These are phyloP conservation scores for Penicillium sp. DNA, from an alignment of 2,329 filamentous ascomycete genomes.

Conservation along the genomic window DNA sequence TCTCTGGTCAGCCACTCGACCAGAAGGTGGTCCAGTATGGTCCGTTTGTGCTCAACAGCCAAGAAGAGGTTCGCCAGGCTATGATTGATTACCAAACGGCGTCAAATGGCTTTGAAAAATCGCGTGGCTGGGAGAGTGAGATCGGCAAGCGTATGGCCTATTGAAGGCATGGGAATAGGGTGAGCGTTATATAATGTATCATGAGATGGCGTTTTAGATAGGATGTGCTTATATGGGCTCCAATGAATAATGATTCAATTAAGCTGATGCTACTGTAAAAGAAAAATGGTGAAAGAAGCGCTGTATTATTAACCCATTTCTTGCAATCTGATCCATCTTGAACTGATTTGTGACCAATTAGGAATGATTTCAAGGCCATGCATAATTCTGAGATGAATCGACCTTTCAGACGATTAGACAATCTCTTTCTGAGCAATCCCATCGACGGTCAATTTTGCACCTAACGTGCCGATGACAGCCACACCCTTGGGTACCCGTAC, in stretches of 20 bases:
- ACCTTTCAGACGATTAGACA: not conserved
- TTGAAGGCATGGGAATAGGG: conserved; percentile 16
- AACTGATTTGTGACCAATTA: not conserved
- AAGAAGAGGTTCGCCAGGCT: conserved; percentile 74
- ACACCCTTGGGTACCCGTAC: conserved; percentile 58
- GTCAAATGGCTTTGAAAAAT: conserved; percentile 77
- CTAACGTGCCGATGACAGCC: conserved; percentile 54
- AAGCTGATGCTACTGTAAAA: not conserved
- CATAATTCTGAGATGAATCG: not conserved
- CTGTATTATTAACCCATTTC: not conserved
- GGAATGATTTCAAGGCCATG: too few species aligned
- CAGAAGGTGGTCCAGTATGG: conserved; percentile 82
- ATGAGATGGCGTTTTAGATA: conserved; percentile 3
- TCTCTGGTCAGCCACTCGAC: conserved; percentile 77
- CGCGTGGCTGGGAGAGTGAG: conserved; percentile 76
- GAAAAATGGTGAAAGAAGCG: too few species aligned
- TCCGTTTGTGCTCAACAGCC: conserved; percentile 74
- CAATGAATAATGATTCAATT: not conserved
- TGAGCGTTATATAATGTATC: not conserved
- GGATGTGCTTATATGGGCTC: not conserved
- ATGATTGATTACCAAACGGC: conserved; percentile 72
- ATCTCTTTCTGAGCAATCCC: conserved; percentile 6
- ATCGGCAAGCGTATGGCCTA: conserved; percentile 74
- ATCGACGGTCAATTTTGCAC: conserved; percentile 15
- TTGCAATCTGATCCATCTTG: not conserved